Evolutionary conservation across 306 rosid species (phyloP), one percentile per base, ranked within the genome.

Genomic region (Hippophae rhamnoides): DNA sequence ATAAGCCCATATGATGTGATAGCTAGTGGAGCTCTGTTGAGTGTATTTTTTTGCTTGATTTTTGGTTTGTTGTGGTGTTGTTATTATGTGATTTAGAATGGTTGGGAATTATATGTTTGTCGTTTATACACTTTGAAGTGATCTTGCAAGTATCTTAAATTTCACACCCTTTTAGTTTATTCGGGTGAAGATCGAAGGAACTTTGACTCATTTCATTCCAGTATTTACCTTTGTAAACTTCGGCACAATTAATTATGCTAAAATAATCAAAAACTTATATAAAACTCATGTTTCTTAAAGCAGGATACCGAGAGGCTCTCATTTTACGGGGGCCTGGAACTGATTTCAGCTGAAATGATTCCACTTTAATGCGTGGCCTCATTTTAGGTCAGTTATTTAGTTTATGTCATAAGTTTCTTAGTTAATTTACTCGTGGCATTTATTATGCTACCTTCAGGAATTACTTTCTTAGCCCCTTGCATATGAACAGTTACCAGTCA

Each of bases 371-470:
- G 74, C 82, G 82, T 82, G 79, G 87, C 83, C 82, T 72, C 84
- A 79, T 82, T 82, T 81, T 82, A 82, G 84, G 88, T 79, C 84
- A 82, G 88, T 82, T 65, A 76, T 81, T 78, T 79, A 67, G 84
- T 67, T 69, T 79, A 72, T 72, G 84, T 73, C 82, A 14, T 63
- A 68, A 74, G 70, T 67, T 76, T 61, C 67, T 25, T 68, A 68
- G 68, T 63, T 76, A 69, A 60, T 69, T 70, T 69, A 56, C 72
- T 67, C 52, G 82, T 78, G 82, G 87, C 84, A 78, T 70, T 57
- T 56, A 54, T 43, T 60, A 76, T 79, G 84, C 88, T 82, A 73
- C 84, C 56, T 65, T 61, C 60, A 56, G 54, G 70, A 69, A 71
- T 77, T 74, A 44, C 75, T 61, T 64, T 31, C 70, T 72, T 74